phyloP scores from a whole-genome alignment of 2,329 filamentous ascomycete genomes.

The Colletotrichum ledebouriae region DNA sequence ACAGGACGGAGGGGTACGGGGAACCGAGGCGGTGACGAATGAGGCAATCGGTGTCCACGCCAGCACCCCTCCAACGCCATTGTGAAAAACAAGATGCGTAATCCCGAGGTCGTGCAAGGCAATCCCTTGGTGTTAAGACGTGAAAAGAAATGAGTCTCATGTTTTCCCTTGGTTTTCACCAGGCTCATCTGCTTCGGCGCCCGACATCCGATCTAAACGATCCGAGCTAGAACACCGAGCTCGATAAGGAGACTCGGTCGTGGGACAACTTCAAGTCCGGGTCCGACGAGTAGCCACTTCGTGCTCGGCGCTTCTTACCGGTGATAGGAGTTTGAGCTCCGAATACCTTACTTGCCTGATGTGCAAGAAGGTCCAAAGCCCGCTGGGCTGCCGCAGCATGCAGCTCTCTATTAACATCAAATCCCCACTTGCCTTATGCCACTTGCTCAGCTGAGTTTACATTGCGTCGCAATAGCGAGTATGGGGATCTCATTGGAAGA shows the following conservation, averaged over 20 bases:
- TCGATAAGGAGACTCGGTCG: not conserved
- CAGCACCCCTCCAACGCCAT: conserved; percentile 4
- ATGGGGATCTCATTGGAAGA: not conserved
- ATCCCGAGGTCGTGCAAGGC: conserved; percentile 31
- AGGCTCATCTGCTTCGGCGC: conserved; percentile 20
- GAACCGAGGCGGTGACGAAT: conserved; percentile 33
- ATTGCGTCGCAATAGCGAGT: not conserved
- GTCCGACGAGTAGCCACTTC: not conserved
- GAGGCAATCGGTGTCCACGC: conserved; percentile 22
- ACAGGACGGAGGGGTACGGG: conserved; percentile 19
- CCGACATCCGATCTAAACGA: conserved; percentile 22
- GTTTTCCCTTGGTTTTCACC: not conserved
- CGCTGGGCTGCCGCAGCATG: conserved; percentile 7
- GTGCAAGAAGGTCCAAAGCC: not conserved
- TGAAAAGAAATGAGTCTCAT: conserved; percentile 8
- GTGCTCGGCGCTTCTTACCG: conserved; percentile 13
- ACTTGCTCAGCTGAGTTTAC: conserved; percentile 21
- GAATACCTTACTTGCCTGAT: not conserved
- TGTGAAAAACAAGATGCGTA: conserved; percentile 26
- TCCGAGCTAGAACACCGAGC: conserved; percentile 30
- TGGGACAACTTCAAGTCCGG: conserved; percentile 9
- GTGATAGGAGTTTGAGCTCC: conserved; percentile 4
- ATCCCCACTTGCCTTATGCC: conserved; percentile 20
- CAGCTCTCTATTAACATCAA: not conserved
- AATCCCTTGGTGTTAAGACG: conserved; percentile 36